A percentile compares a stretch with the other conserved stretches of the same genome.
Evolutionary conservation across 129 eudicot species (phyloP).

Genomic region (Pseudognaphalium luteoalbum): DNA sequence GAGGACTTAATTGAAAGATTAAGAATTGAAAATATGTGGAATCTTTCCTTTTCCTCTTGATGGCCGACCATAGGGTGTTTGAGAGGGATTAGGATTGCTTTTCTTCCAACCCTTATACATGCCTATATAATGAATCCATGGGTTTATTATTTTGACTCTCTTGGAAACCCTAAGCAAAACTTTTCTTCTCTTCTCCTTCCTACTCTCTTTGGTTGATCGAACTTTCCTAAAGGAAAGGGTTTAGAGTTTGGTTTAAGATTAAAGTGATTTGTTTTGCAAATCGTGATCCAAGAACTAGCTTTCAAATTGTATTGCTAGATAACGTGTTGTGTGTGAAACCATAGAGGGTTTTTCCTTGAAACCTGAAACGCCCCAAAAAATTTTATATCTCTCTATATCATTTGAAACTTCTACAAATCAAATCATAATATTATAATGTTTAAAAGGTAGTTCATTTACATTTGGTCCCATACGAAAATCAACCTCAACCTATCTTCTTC

Average conservation of each 20-base stretch:
- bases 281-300: not conserved
- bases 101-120: not conserved
- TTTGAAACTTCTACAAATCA: no score
- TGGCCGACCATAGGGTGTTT: not conserved
- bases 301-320: not conserved
- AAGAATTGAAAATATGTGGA: no score
- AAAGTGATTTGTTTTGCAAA: not conserved
- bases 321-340: not conserved
- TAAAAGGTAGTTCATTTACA: no score
- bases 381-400: no score
- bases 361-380: no score
- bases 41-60: not conserved
- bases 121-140: not conserved
- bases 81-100: not conserved
- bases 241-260: not conserved
- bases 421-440: no score
- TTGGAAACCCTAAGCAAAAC: not conserved
- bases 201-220: not conserved
- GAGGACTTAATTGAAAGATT: no score
- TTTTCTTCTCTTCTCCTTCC: not conserved
- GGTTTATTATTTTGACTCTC: not conserved
- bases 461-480: no score
- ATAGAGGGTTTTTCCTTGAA: no score
- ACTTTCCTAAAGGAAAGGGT: not conserved
- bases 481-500: no score